A percentile compares a stretch with the other conserved stretches of the same genome.
These are phyloP conservation scores for Aotearoamyces nothofagi DNA, from an alignment of 2,329 filamentous ascomycete species.

Conservation along the genomic window DNA sequence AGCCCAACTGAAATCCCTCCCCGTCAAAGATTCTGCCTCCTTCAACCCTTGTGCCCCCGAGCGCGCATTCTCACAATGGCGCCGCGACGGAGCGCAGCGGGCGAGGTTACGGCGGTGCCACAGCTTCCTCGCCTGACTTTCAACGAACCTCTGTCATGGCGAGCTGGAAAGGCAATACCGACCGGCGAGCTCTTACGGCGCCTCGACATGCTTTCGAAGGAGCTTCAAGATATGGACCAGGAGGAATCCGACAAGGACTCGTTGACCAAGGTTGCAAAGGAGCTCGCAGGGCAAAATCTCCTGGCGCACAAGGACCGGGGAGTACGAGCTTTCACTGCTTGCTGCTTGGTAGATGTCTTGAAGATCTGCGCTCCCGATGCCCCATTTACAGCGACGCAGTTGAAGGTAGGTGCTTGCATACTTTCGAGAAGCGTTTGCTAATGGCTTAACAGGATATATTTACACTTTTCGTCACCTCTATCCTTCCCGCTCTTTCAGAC, in stretches of 20 bases:
- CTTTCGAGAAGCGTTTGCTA: conserved; percentile 7
- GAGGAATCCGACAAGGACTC: conserved; percentile 73
- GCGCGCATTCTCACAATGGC: conserved; percentile 15
- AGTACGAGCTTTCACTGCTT: conserved; percentile 75
- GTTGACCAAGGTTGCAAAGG: conserved; percentile 69
- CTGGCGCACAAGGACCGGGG: conserved; percentile 86
- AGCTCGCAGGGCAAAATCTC: conserved; percentile 69
- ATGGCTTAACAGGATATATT: conserved; percentile 68
- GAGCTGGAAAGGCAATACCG: conserved; percentile 76
- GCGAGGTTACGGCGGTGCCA: conserved; percentile 11
- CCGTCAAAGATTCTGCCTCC: neutral
- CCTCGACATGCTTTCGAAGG: conserved; percentile 65
- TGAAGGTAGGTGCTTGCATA: conserved; percentile 49
- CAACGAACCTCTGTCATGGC: conserved; percentile 78
- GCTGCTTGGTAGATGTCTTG: conserved; percentile 86
- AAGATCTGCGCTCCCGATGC: conserved; percentile 88
- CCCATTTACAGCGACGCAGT: conserved; percentile 76
- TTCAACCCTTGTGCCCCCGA: neutral
- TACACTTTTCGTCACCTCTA: conserved; percentile 67
- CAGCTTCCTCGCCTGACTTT: conserved; percentile 48
- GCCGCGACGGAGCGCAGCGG: conserved; percentile 18
- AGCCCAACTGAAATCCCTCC: too few species aligned
- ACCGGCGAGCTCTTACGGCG: conserved; percentile 70
- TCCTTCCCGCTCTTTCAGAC: conserved; percentile 74
- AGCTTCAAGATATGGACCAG: conserved; percentile 76